These are phyloP conservation scores for Malassezia psittaci DNA, from an alignment of 1,284 basidiomycete genomes.

Conservation along the genomic window DNA sequence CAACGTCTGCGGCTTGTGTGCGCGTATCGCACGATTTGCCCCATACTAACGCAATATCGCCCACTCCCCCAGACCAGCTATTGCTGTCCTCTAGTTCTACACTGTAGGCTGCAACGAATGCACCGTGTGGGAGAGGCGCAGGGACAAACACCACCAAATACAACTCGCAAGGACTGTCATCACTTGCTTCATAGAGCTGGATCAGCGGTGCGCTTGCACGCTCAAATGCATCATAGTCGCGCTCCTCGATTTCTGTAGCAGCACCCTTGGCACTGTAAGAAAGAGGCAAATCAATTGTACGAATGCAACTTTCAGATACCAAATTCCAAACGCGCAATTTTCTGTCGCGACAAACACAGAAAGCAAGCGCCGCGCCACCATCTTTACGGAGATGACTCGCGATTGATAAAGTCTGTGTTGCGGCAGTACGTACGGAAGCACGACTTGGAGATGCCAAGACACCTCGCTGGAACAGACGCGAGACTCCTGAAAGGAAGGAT, in stretches of 20 bases:
- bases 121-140: conserved; percentile 25
- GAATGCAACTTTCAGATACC: conserved; percentile 34
- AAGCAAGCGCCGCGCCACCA: conserved; percentile 24
- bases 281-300: conserved; percentile 31
- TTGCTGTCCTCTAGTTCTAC: conserved; percentile 33
- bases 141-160: conserved; percentile 36
- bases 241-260: conserved; percentile 4
- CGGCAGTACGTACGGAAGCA: conserved; percentile 11
- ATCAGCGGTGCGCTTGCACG: conserved; percentile 22
- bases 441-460: conserved; percentile 19
- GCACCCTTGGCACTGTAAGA: conserved; percentile 19
- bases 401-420: conserved; percentile 26
- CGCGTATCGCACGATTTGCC: conserved; percentile 31
- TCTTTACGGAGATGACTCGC: conserved; percentile 23
- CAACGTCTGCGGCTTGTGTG: conserved; percentile 27
- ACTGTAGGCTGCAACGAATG: conserved; percentile 37
- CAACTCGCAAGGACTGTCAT: conserved; percentile 20
- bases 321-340: conserved; percentile 43
- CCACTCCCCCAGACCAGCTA: conserved; percentile 29
- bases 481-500: conserved; percentile 35
- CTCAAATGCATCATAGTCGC: conserved; percentile 14
- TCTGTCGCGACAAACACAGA: conserved; percentile 35
- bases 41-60: conserved; percentile 35
- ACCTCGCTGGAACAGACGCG: conserved; percentile 30
- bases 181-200: conserved; percentile 25